phyloP scores from a whole-genome alignment of 805 yeast species.

The Ogataea allantospora region DNA sequence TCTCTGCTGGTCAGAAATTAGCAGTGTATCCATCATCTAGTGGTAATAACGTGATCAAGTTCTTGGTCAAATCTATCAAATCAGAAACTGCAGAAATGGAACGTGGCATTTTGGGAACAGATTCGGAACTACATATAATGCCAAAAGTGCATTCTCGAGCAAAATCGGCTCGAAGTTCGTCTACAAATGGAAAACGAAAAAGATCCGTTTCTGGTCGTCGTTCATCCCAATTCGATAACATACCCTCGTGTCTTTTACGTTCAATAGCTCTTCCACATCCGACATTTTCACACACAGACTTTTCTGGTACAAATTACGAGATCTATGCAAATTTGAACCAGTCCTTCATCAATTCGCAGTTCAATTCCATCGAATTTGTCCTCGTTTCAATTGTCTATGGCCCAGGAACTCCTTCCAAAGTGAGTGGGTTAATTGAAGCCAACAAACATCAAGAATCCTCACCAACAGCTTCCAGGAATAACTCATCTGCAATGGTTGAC shows the following conservation, averaged over 20 bases:
- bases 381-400: conserved; percentile 53
- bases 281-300: conserved; percentile 25
- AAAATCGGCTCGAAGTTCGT: conserved; percentile 7
- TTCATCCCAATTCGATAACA: conserved; percentile 32
- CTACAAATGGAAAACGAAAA: conserved; percentile 24
- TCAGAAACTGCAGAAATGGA: conserved; percentile 21
- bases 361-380: conserved; percentile 43
- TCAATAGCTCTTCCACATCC: conserved; percentile 57
- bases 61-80: conserved; percentile 49
- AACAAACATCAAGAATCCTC: conserved; percentile 4
- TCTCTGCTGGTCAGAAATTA: conserved; percentile 54
- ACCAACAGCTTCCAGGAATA: conserved; percentile 10
- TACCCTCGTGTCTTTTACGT: conserved; percentile 44
- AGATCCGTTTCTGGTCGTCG: conserved; percentile 32
- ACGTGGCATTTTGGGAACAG: conserved; percentile 42
- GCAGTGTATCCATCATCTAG: conserved; percentile 70
- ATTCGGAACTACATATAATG: conserved; percentile 50
- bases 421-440: conserved; percentile 18
- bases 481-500: conserved; percentile 14
- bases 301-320: conserved; percentile 31
- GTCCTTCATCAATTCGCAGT: conserved; percentile 24
- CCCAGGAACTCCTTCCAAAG: conserved; percentile 39
- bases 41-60: conserved; percentile 55
- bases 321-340: conserved; percentile 47
- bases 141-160: conserved; percentile 49